phyloP scores from a whole-genome alignment of 805 yeast species.

The Kuraishia cidri region DNA sequence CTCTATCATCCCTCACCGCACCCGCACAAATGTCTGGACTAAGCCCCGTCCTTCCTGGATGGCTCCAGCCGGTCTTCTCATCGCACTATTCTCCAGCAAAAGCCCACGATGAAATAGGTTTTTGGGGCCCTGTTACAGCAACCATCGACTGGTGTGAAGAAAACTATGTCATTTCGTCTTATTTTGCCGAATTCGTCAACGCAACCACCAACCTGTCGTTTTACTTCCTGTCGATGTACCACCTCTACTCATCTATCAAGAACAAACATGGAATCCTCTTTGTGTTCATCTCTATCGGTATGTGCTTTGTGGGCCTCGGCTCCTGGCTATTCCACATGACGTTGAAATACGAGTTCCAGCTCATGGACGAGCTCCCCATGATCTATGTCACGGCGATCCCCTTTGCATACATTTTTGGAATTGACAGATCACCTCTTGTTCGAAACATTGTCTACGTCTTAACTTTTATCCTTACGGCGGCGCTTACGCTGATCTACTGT shows the following conservation, averaged over 20 bases:
- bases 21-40: no score
- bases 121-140: slow-evolving; percentile 75
- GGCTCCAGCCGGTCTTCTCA: no score
- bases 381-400: slow-evolving; percentile 93
- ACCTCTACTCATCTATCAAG: slow-evolving; percentile 41
- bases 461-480: slow-evolving; percentile 16
- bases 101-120: slow-evolving; percentile 32
- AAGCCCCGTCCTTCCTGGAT: no score
- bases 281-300: slow-evolving; percentile 61
- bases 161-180: slow-evolving; percentile 80
- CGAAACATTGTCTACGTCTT: slow-evolving; percentile 7
- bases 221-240: slow-evolving; percentile 22
- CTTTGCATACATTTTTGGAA: slow-evolving; percentile 27
- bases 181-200: slow-evolving; percentile 83
- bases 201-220: slow-evolving; percentile 70
- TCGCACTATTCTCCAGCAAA: no score
- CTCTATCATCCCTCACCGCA: no score
- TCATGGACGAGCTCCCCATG: slow-evolving; percentile 93
- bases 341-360: slow-evolving; percentile 72
- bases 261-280: slow-evolving; percentile 65
- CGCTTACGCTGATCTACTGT: slow-evolving; percentile 59
- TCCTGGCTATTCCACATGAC: slow-evolving; percentile 97
- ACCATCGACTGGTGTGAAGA: slow-evolving; percentile 99
- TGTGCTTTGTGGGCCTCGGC: slow-evolving; percentile 82
- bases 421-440: slow-evolving; percentile 8